These are phyloP conservation scores for Schizophyllum amplum DNA, from an alignment of 1,284 basidiomycete species.

Conservation along the genomic window DNA sequence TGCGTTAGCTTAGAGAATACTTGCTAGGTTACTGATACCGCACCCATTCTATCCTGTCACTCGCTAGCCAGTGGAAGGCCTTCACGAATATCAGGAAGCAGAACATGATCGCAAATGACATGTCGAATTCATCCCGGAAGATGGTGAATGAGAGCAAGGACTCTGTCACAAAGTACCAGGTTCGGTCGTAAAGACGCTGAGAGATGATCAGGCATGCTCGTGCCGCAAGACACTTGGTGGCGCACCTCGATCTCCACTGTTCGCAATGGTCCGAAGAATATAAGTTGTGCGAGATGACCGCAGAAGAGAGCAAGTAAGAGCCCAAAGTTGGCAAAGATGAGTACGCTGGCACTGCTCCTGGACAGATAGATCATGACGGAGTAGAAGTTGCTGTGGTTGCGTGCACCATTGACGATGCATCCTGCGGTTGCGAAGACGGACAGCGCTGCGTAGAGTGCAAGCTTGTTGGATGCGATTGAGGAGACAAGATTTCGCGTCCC, in stretches of 20 bases:
- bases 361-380: conserved; percentile 90
- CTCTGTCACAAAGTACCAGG: conserved; percentile 98
- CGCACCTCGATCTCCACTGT: conserved; percentile 88
- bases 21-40: conserved; percentile 16
- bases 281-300: conserved; percentile 72
- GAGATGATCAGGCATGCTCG: not conserved
- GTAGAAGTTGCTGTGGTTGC: conserved; percentile 89
- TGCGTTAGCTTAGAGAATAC: conserved; percentile 3
- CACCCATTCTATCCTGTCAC: conserved; percentile 94
- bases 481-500: conserved; percentile 31
- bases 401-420: conserved; percentile 73
- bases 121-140: conserved; percentile 90
- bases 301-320: conserved; percentile 71
- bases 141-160: conserved; percentile 94
- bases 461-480: conserved; percentile 50
- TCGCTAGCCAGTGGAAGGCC: conserved; percentile 95
- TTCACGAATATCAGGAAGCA: conserved; percentile 90
- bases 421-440: conserved; percentile 67
- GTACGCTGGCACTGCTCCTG: conserved; percentile 81
- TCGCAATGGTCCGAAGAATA: conserved; percentile 90
- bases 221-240: not conserved
- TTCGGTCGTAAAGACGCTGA: conserved; percentile 85
- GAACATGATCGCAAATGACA: conserved; percentile 90
- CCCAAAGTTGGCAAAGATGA: conserved; percentile 93
- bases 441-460: conserved; percentile 61